phyloP scores from a whole-genome alignment of 345 rosid genomes.

The Clausena lansium region DNA sequence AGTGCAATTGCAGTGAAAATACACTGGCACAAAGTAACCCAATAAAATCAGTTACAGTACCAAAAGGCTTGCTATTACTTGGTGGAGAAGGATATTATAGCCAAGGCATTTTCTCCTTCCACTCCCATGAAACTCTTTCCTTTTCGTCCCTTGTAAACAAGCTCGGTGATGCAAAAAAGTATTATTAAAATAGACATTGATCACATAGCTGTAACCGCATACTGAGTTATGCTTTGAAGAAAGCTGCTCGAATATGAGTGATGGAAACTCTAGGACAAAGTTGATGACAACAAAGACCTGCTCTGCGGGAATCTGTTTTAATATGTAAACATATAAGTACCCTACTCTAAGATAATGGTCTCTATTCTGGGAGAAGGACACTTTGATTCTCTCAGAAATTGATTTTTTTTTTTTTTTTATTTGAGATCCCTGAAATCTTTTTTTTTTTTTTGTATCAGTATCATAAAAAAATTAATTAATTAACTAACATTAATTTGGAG shows the following conservation, averaged over 20 bases:
- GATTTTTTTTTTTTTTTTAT: too few relatives aligned
- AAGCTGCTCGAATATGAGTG: conserved; percentile 10
- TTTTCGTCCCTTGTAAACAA: background rate
- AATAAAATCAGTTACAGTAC: background rate
- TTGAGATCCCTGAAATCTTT: too few relatives aligned
- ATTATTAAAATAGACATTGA: conserved; percentile 2
- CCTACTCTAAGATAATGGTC: too few relatives aligned
- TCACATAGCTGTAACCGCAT: conserved; percentile 1
- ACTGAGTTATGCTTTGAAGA: conserved; percentile 1
- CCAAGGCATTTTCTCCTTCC: background rate
- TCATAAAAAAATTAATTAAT: too few relatives aligned
- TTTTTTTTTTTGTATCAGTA: too few relatives aligned
- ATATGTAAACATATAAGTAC: too few relatives aligned
- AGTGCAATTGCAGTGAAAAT: background rate
- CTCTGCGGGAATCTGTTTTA: background rate
- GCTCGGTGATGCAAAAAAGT: conserved; percentile 1
- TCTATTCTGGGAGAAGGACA: too few relatives aligned
- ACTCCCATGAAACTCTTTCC: background rate
- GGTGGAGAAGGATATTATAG: background rate
- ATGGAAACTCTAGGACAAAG: conserved; percentile 16
- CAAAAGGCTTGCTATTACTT: background rate
- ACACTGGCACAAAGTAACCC: background rate
- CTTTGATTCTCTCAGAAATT: too few relatives aligned
- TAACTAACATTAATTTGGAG: too few relatives aligned
- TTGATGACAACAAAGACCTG: background rate